Percentiles rank a stretch among this genome's conserved stretches.
Conservation (phyloP, 2,329 filamentous ascomycete species). For the Exophiala mesophila region DNA sequence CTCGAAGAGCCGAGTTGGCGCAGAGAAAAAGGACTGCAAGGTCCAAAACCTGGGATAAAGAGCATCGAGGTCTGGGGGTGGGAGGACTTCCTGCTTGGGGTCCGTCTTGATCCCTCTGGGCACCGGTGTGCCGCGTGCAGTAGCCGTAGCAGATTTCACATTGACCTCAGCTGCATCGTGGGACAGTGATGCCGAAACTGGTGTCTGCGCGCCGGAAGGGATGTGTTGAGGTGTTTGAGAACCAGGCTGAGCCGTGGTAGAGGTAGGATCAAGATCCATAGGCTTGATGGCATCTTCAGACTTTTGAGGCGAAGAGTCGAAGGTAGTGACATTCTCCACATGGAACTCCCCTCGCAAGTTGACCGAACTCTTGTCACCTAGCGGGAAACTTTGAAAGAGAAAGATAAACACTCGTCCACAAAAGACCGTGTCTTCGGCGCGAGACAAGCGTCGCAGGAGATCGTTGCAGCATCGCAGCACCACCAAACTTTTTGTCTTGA, state of each 20-base stretch:
- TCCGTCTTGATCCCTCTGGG: constrained; percentile 23
- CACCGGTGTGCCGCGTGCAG: constrained; percentile 19
- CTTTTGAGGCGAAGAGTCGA: constrained; percentile 52
- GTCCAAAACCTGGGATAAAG: constrained; percentile 94
- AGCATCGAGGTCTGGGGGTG: constrained; percentile 54
- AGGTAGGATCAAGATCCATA: constrained; percentile 51
- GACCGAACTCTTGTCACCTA: constrained; percentile 95
- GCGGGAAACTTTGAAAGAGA: constrained; percentile 93
- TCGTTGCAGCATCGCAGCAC: constrained; percentile 96
- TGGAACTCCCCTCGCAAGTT: constrained; percentile 96
- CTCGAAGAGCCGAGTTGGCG: constrained; percentile 78
- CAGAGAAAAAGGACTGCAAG: constrained; percentile 84
- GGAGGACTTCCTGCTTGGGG: constrained; percentile 29
- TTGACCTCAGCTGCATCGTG: constrained; percentile 17
- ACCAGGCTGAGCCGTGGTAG: background rate
- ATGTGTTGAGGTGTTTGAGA: constrained; percentile 25
- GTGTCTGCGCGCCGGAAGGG: constrained; percentile 31
- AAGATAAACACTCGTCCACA: constrained; percentile 98
- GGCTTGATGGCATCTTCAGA: constrained; percentile 57
- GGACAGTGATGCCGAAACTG: constrained; percentile 30
- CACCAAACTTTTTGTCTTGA: constrained; percentile 77
- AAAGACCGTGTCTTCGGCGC: constrained; percentile 94
- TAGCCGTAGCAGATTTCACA: constrained; percentile 9
- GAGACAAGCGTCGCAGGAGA: constrained; percentile 83
- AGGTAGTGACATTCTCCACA: constrained; percentile 86